phyloP scores from a whole-genome alignment of 805 yeast genomes.

The Candida adriatica region DNA sequence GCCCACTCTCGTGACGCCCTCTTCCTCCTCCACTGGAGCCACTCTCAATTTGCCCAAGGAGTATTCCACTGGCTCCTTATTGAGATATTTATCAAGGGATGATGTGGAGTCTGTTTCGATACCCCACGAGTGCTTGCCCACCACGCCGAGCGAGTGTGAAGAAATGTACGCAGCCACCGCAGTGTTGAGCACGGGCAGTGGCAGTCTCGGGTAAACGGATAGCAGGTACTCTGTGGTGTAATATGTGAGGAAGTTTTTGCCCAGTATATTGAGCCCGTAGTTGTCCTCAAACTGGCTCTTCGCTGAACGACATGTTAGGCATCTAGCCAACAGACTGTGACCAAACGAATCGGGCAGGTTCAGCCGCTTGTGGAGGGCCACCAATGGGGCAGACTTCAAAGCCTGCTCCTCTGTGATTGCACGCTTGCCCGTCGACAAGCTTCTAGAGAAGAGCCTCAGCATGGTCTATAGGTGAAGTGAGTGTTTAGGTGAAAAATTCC shows the following conservation, averaged over 20 bases:
- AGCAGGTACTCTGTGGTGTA: conserved; percentile 70
- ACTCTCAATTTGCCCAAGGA: conserved; percentile 67
- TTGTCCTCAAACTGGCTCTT: conserved; percentile 53
- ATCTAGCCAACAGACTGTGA: conserved; percentile 68
- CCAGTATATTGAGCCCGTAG: conserved; percentile 73
- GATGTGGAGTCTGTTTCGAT: conserved; percentile 67
- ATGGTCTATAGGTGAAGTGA: too few relatives aligned
- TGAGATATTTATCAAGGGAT: conserved; percentile 56
- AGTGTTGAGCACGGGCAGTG: conserved; percentile 66
- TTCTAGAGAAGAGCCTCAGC: too few relatives aligned
- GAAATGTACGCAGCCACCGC: conserved; percentile 76
- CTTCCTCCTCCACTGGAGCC: conserved; percentile 29
- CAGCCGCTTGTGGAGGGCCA: conserved; percentile 74
- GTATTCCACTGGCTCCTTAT: conserved; percentile 60
- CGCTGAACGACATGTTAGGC: conserved; percentile 56
- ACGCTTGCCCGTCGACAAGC: conserved; percentile 11
- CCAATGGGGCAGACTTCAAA: conserved; percentile 58
- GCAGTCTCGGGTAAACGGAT: conserved; percentile 82
- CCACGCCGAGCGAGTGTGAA: conserved; percentile 50
- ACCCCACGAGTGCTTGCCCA: conserved; percentile 79
- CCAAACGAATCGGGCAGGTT: conserved; percentile 51
- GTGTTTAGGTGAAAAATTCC: too few relatives aligned
- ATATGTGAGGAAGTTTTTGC: conserved; percentile 68
- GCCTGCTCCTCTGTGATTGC: conserved; percentile 46
- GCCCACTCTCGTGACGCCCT: conserved; percentile 44